These are phyloP conservation scores for Apiospora pterosperma DNA, from an alignment of 2,329 filamentous ascomycete genomes.

Conservation along the genomic window DNA sequence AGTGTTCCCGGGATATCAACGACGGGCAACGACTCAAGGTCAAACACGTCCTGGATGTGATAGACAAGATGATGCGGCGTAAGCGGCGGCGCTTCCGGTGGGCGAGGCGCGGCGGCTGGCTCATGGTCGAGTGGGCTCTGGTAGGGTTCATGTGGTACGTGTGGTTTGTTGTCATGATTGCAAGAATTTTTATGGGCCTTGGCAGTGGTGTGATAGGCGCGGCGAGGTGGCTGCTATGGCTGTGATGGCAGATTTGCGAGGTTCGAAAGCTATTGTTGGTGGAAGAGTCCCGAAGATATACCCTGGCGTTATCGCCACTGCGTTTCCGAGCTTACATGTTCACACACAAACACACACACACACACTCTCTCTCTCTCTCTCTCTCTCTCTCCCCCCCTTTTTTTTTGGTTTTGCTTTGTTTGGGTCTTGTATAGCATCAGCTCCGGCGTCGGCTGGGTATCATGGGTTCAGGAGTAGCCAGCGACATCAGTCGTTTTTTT, in stretches of 20 bases:
- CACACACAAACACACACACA: too few relatives aligned
- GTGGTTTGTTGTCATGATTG: constrained; percentile 82
- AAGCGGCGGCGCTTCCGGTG: constrained; percentile 67
- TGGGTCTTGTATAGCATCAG: neutral
- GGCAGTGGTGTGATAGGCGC: constrained; percentile 56
- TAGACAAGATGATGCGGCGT: constrained; percentile 71
- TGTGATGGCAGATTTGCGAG: constrained; percentile 39
- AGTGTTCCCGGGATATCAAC: constrained; percentile 71
- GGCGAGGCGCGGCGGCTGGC: constrained; percentile 73
- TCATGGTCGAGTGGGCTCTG: constrained; percentile 81
- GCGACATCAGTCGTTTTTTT: neutral
- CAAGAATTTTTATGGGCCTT: constrained; percentile 62
- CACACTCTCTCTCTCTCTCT: neutral
- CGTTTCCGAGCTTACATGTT: neutral
- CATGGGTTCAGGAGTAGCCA: neutral
- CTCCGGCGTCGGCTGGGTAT: neutral
- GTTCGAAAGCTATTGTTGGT: neutral
- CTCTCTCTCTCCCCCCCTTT: neutral
- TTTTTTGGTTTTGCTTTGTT: neutral
- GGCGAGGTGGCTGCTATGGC: constrained; percentile 81
- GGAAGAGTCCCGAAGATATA: neutral
- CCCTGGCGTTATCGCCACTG: neutral
- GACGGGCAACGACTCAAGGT: constrained; percentile 75
- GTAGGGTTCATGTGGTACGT: constrained; percentile 92
- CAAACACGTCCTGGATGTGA: constrained; percentile 75